Conservation (phyloP, 805 yeast genomes). For the Zygosaccharomyces bailii region DNA sequence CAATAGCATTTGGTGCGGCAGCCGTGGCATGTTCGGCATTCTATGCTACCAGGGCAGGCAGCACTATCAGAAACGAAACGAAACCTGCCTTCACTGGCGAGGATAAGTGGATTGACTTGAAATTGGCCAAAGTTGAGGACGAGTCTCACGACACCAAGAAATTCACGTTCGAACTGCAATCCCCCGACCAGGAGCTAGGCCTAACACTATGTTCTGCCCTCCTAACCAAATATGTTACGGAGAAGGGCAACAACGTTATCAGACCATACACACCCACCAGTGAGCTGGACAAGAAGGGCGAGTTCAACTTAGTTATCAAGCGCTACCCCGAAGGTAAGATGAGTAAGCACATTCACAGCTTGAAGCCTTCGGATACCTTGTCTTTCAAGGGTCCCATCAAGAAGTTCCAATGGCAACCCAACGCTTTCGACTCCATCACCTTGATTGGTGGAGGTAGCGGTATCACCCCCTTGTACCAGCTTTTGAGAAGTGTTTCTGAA, state of each 20-base stretch:
- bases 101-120: conserved; percentile 69
- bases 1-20: conserved; percentile 47
- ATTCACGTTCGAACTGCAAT: conserved; percentile 66
- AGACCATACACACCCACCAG: conserved; percentile 89
- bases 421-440: conserved; percentile 73
- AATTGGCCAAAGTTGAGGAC: conserved; percentile 42
- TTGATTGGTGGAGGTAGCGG: conserved; percentile 97
- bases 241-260: conserved; percentile 80
- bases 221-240: conserved; percentile 74
- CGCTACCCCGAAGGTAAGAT: conserved; percentile 81
- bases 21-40: conserved; percentile 41
- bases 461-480: conserved; percentile 91
- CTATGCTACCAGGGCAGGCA: conserved; percentile 29
- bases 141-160: conserved; percentile 63
- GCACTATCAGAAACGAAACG: conserved; percentile 36
- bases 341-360: conserved; percentile 64
- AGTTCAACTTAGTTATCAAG: conserved; percentile 78
- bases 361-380: conserved; percentile 76
- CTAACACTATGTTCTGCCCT: conserved; percentile 74
- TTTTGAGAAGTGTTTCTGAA: conserved; percentile 68
- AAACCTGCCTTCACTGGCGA: conserved; percentile 56
- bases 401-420: conserved; percentile 89
- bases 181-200: conserved; percentile 67
- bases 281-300: conserved; percentile 65
- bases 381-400: conserved; percentile 91